Conservation (phyloP, 768 basidiomycete species). For the Suillus decipiens region DNA sequence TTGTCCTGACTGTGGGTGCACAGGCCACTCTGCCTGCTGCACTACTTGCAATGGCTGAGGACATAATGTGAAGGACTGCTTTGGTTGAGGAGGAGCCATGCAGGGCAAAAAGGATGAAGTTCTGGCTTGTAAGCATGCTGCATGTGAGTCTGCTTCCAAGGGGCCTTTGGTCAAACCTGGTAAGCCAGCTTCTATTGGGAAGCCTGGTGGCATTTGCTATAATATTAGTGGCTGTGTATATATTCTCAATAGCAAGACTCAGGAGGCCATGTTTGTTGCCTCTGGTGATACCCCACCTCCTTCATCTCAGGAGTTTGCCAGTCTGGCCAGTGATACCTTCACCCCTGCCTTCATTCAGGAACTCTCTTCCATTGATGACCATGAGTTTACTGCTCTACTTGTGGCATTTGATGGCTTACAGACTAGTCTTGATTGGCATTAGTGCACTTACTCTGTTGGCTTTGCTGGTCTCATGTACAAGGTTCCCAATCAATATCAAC, state of each 20-base stretch:
- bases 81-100: not conserved
- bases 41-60: not conserved
- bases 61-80: not conserved
- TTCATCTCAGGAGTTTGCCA: too few relatives aligned
- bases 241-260: not conserved
- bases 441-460: not conserved
- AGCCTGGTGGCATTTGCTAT: not conserved
- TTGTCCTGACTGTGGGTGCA: not conserved
- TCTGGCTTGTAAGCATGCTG: rapidly evolving
- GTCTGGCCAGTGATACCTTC: too few relatives aligned
- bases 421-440: not conserved
- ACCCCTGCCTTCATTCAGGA: too few relatives aligned
- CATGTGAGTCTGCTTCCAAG: rapidly evolving
- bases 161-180: not conserved
- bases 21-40: not conserved
- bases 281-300: too few relatives aligned
- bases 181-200: not conserved
- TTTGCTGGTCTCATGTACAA: conserved; percentile 7
- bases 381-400: not conserved
- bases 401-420: not conserved
- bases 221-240: not conserved
- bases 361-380: not conserved
- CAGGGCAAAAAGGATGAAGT: not conserved
- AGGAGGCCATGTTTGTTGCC: not conserved
- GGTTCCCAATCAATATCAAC: not conserved